A percentile compares a stretch with the other conserved stretches of the same genome.
Evolutionary conservation across 345 rosid species (phyloP).

Genomic region (Gossypium arboreum): DNA sequence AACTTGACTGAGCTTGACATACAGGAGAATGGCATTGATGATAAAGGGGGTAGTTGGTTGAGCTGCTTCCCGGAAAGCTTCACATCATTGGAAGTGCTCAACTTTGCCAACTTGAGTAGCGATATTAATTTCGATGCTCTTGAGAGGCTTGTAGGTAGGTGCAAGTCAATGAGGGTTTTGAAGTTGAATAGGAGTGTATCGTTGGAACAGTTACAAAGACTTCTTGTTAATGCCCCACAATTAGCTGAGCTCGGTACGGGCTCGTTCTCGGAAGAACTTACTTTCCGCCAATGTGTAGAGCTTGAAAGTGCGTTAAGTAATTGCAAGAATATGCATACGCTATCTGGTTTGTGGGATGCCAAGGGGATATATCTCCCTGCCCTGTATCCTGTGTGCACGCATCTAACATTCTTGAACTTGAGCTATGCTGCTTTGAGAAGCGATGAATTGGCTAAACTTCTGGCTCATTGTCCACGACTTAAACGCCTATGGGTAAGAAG

Average conservation of each 20-base stretch:
- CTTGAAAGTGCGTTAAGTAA: constrained; percentile 40
- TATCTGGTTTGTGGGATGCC: constrained; percentile 64
- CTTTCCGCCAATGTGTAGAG: constrained; percentile 27
- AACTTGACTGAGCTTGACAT: constrained; percentile 62
- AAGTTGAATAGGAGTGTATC: constrained; percentile 47
- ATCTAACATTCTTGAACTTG: constrained; percentile 58
- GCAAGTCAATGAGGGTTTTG: constrained; percentile 49
- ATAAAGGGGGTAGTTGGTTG: constrained; percentile 57
- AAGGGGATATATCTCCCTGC: constrained; percentile 38
- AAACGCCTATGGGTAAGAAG: constrained; percentile 57
- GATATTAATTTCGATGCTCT: constrained; percentile 54
- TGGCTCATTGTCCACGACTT: constrained; percentile 52
- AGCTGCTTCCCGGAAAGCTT: constrained; percentile 59
- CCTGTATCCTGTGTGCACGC: constrained; percentile 40
- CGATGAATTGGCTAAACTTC: constrained; percentile 46
- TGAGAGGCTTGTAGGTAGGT: constrained; percentile 56
- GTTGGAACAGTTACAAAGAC: constrained; percentile 47
- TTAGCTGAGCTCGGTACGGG: constrained; percentile 64
- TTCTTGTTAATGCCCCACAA: constrained; percentile 47
- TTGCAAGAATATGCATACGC: constrained; percentile 45
- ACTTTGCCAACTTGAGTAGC: constrained; percentile 44
- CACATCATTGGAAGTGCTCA: constrained; percentile 51
- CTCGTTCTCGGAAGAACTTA: constrained; percentile 45
- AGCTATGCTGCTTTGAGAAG: constrained; percentile 53
- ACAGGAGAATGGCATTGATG: constrained; percentile 60